A percentile compares a stretch with the other conserved stretches of the same genome.
phyloP scores from a whole-genome alignment of 2,329 filamentous ascomycete species.

The Exserohilum turcica region DNA sequence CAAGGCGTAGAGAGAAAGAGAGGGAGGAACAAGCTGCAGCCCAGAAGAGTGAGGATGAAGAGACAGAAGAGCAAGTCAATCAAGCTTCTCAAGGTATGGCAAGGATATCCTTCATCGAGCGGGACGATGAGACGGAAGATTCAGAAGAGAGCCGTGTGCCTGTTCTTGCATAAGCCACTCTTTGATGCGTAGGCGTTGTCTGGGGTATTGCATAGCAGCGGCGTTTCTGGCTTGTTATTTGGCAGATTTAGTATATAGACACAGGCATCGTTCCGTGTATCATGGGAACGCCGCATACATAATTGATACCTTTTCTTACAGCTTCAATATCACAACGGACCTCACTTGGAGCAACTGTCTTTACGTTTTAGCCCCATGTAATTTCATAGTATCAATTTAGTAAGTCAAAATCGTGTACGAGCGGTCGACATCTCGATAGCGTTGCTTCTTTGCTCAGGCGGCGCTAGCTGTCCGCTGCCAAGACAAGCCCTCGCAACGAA shows the following conservation, averaged over 20 bases:
- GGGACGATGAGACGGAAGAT: constrained; percentile 29
- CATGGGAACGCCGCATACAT: no score
- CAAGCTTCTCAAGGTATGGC: constrained; percentile 25
- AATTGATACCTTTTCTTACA: no score
- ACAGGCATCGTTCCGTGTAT: neutral
- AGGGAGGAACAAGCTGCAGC: constrained; percentile 17
- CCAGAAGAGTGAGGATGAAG: neutral
- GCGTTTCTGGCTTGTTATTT: constrained; percentile 15
- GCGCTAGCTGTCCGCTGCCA: constrained; percentile 18
- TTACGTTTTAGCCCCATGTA: no score
- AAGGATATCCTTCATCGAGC: constrained; percentile 26
- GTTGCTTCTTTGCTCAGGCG: constrained; percentile 3
- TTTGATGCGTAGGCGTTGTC: neutral
- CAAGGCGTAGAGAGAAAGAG: constrained; percentile 40
- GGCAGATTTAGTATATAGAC: neutral
- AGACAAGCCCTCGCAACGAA: constrained; percentile 13
- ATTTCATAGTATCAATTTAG: no score
- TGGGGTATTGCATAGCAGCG: constrained; percentile 25
- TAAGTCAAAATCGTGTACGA: neutral
- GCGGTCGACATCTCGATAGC: constrained; percentile 12
- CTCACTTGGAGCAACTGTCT: no score
- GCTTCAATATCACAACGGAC: no score
- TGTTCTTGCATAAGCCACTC: constrained; percentile 19
- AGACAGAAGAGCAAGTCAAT: constrained; percentile 19
- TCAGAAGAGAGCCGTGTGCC: constrained; percentile 13